These are phyloP conservation scores for Phytopythium montanum DNA, from an alignment of 352 stramenopile species.

Conservation along the genomic window DNA sequence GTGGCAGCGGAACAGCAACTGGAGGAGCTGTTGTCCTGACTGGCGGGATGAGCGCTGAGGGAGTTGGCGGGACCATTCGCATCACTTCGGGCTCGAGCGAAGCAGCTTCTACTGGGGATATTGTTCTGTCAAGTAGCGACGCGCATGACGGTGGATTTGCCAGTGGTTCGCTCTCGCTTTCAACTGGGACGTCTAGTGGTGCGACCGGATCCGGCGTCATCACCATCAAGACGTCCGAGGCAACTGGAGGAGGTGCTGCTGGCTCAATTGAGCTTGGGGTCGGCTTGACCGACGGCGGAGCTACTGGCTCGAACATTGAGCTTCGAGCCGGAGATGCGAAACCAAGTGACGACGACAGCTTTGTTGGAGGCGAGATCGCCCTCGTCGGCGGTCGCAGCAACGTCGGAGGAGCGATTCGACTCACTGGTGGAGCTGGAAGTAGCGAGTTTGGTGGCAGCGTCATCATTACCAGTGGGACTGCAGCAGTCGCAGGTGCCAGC, in stretches of 20 bases:
- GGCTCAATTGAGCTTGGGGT: neutral
- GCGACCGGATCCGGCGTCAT: neutral
- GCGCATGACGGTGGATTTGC: neutral
- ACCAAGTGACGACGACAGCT: neutral
- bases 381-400: neutral
- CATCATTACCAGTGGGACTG: neutral
- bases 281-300: neutral
- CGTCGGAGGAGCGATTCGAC: neutral
- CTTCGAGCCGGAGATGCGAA: neutral
- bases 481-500: neutral
- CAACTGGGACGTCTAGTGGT: neutral
- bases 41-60: neutral
- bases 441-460: neutral
- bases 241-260: neutral
- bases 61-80: neutral
- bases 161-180: neutral
- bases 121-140: neutral
- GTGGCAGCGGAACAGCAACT: constrained; percentile 6
- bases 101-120: neutral
- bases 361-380: neutral
- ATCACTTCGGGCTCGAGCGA: neutral
- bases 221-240: neutral
- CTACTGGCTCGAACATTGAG: neutral
- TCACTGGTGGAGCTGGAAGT: constrained; percentile 4
- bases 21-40: constrained; percentile 2